A percentile compares a stretch with the other conserved stretches of the same genome.
phyloP scores from a whole-genome alignment of 768 basidiomycete species.

The Lanmaoa pseudosensibilis region DNA sequence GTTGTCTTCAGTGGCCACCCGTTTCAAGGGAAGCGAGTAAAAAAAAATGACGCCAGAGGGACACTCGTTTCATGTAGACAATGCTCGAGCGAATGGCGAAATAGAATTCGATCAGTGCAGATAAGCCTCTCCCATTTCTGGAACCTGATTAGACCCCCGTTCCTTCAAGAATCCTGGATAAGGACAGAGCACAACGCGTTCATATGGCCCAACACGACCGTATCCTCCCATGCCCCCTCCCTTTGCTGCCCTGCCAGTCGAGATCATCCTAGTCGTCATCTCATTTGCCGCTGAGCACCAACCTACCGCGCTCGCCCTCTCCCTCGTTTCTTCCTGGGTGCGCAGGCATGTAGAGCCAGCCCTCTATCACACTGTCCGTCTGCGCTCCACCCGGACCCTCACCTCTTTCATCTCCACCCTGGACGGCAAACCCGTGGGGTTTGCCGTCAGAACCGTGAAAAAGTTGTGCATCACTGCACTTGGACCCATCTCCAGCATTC shows the following conservation, averaged over 20 bases:
- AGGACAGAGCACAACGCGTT: background rate
- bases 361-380: constrained; percentile 3
- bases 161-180: background rate
- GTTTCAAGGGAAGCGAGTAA: too few species aligned
- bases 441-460: background rate
- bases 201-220: background rate
- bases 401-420: background rate
- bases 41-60: too few species aligned
- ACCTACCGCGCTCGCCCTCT: background rate
- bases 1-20: too few species aligned
- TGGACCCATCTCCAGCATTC: background rate
- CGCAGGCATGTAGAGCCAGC: background rate
- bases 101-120: background rate
- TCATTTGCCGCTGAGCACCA: constrained; percentile 33
- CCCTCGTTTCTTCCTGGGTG: constrained; percentile 2
- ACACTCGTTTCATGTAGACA: too few species aligned
- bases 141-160: background rate
- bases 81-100: background rate
- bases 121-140: background rate
- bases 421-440: background rate
- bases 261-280: constrained; percentile 36
- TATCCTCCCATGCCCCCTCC: constrained; percentile 4
- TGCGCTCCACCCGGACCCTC: background rate
- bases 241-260: constrained; percentile 29
- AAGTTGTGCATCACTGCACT: constrained; percentile 1